Evolutionary conservation across 352 stramenopile species (phyloP).

Genomic region (Phytophthora chlamydospora): DNA sequence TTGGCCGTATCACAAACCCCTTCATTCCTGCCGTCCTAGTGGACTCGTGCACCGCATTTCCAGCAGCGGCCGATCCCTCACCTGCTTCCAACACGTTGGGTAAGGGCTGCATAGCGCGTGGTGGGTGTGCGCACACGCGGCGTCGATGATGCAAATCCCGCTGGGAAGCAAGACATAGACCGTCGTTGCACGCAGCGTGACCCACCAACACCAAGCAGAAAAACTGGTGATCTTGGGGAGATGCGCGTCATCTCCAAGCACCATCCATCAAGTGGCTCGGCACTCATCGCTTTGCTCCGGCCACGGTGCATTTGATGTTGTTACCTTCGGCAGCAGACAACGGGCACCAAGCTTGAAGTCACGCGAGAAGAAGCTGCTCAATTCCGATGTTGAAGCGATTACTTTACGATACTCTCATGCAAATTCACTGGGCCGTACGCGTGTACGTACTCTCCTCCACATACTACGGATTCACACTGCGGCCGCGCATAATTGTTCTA

Average conservation of each 20-base stretch:
- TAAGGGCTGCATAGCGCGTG: slow-evolving; percentile 8
- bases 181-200: neutral
- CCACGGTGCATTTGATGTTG: too few relatives aligned
- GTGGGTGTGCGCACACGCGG: neutral
- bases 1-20: slow-evolving; percentile 11
- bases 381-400: slow-evolving; percentile 41
- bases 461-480: slow-evolving; percentile 26
- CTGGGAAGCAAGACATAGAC: slow-evolving; percentile 2
- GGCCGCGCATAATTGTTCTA: slow-evolving; percentile 38
- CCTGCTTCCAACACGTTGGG: slow-evolving; percentile 4
- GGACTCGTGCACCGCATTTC: neutral
- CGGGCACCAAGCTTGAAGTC: too few relatives aligned
- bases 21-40: neutral
- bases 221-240: neutral
- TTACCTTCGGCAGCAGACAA: too few relatives aligned
- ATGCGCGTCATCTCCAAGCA: neutral
- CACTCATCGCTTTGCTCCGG: slow-evolving; percentile 2
- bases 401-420: slow-evolving; percentile 28
- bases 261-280: neutral
- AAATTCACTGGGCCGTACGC: slow-evolving; percentile 23
- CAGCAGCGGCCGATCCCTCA: neutral
- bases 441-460: slow-evolving; percentile 33
- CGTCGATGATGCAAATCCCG: slow-evolving; percentile 2
- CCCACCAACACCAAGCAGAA: slow-evolving; percentile 18
- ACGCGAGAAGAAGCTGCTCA: slow-evolving; percentile 17